A percentile compares a stretch with the other conserved stretches of the same genome.
phyloP scores from a whole-genome alignment of 345 rosid genomes.

The Lepidium africanum region DNA sequence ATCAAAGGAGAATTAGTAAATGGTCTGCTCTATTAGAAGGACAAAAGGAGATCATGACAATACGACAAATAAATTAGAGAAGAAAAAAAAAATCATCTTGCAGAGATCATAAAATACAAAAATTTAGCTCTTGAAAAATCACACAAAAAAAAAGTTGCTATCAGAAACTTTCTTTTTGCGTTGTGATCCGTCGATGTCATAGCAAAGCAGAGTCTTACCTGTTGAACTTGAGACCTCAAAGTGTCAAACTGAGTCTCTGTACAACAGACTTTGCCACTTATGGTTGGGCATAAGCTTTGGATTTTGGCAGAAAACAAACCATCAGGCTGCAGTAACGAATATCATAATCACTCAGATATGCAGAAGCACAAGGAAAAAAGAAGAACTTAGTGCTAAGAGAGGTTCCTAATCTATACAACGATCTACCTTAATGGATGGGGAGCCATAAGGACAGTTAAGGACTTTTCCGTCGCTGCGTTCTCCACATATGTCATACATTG shows the following conservation, averaged over 20 bases:
- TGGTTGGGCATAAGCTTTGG: conserved; percentile 90
- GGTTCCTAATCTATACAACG: not conserved
- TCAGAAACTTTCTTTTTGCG: not conserved
- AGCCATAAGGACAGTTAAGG: conserved; percentile 70
- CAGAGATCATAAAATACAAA: not conserved
- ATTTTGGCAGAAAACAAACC: conserved; percentile 81
- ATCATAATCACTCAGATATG: not conserved
- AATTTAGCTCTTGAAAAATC: not conserved
- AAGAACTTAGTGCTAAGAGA: not conserved
- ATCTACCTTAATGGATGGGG: conserved; percentile 64
- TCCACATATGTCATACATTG: conserved; percentile 97
- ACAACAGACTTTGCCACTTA: conserved; percentile 85
- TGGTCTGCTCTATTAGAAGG: not conserved
- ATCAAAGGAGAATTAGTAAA: conserved; percentile 1
- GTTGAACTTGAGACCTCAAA: conserved; percentile 82
- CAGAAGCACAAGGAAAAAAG: not conserved
- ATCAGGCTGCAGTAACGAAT: conserved; percentile 63
- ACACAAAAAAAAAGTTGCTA: not conserved
- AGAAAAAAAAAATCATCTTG: not conserved
- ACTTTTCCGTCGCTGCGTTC: conserved; percentile 78
- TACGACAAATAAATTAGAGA: not conserved
- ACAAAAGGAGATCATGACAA: not conserved
- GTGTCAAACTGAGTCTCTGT: conserved; percentile 88
- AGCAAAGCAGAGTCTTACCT: conserved; percentile 36
- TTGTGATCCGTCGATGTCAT: not conserved